Conservation (phyloP, 441 rosid genomes). For the Erodium texanum region DNA sequence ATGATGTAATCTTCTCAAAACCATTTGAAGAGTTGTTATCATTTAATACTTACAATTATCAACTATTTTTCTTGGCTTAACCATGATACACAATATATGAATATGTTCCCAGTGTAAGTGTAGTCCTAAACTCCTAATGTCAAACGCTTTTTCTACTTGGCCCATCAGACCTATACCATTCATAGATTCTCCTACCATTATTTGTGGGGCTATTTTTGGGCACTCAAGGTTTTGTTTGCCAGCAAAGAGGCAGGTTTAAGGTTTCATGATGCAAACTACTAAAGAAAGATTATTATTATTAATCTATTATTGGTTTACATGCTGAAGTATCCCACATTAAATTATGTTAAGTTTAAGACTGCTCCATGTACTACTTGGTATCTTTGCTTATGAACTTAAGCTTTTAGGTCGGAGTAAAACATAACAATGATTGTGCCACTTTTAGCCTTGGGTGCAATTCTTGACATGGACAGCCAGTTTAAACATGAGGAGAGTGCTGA, state of each 20-base stretch:
- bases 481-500: neutral
- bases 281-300: too few species aligned
- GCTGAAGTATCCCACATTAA: neutral
- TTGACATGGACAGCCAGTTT: neutral
- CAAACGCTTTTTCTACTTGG: neutral
- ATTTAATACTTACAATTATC: neutral
- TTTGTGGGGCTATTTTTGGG: neutral
- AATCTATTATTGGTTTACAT: neutral
- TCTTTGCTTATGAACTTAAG: neutral
- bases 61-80: neutral
- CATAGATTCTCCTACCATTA: neutral
- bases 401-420: neutral
- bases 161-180: neutral
- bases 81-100: neutral
- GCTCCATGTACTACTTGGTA: neutral
- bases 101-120: neutral
- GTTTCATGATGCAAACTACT: neutral
- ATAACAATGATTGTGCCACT: neutral
- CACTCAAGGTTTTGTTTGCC: neutral
- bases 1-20: neutral
- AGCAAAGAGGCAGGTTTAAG: neutral
- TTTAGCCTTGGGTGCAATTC: neutral
- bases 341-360: neutral
- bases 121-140: neutral
- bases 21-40: neutral